Conservation (phyloP, 352 stramenopile species). For the Globisporangium alternatum region DNA sequence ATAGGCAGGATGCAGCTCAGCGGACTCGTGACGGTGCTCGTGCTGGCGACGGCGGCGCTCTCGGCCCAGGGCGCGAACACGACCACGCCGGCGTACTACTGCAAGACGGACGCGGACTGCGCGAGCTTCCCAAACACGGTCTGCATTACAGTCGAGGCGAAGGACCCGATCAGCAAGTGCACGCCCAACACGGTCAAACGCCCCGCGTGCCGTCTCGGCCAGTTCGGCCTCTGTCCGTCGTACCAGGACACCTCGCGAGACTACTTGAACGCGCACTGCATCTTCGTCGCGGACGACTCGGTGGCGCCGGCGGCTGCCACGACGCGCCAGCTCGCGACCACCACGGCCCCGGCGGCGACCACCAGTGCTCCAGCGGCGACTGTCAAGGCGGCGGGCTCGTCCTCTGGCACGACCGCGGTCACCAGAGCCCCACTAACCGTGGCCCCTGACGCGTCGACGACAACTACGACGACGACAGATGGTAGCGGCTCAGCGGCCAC, state of each 20-base stretch:
- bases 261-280: slow-evolving; percentile 83
- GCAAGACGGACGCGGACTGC: slow-evolving; percentile 70
- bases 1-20: slow-evolving; percentile 12
- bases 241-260: slow-evolving; percentile 67
- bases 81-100: slow-evolving; percentile 40
- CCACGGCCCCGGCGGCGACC: slow-evolving; percentile 5
- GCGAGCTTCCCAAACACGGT: slow-evolving; percentile 57
- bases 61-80: slow-evolving; percentile 8
- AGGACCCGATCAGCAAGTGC: slow-evolving; percentile 75
- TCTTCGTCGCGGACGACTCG: slow-evolving; percentile 71
- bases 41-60: slow-evolving; percentile 13
- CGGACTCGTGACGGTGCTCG: slow-evolving; percentile 15
- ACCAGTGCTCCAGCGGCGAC: slow-evolving; percentile 10
- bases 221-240: slow-evolving; percentile 75
- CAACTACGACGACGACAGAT: background rate
- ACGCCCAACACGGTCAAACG: slow-evolving; percentile 75
- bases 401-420: background rate
- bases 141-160: slow-evolving; percentile 77
- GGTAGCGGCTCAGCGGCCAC: slow-evolving; percentile 1
- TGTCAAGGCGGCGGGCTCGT: slow-evolving; percentile 17
- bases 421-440: slow-evolving; percentile 11
- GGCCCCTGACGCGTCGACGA: background rate
- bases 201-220: slow-evolving; percentile 57
- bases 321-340: slow-evolving; percentile 8
- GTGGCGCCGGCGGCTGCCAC: slow-evolving; percentile 16